Conservation (phyloP, 2,329 filamentous ascomycete species). For the Arachnopeziza araneosa region DNA sequence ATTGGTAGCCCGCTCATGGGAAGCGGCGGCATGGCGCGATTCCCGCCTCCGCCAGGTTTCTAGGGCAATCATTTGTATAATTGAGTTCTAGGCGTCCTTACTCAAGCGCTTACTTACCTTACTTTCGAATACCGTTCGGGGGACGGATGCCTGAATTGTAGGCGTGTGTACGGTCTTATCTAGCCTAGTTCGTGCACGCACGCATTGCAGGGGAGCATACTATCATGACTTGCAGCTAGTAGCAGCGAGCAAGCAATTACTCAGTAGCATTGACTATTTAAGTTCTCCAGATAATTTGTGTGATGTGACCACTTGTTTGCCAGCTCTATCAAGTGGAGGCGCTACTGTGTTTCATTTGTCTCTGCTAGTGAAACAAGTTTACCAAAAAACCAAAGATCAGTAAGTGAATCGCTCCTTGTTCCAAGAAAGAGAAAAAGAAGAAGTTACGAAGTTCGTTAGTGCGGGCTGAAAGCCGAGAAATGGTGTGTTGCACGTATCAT, state of each 20-base stretch:
- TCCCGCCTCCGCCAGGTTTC: constrained; percentile 25
- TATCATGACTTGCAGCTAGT: not conserved
- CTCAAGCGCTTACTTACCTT: constrained; percentile 1
- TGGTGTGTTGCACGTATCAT: too few relatives aligned
- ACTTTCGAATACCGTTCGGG: not conserved
- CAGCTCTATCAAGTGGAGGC: too few relatives aligned
- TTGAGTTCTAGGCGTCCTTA: constrained; percentile 13
- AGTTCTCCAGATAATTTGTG: too few relatives aligned
- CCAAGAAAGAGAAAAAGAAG: too few relatives aligned
- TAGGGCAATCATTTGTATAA: constrained; percentile 17
- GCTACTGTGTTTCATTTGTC: too few relatives aligned
- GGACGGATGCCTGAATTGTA: not conserved
- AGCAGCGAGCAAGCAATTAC: not conserved
- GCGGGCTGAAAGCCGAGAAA: too few relatives aligned
- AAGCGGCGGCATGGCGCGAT: constrained; percentile 22
- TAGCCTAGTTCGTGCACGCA: not conserved
- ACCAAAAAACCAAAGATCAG: too few relatives aligned
- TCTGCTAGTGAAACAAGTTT: too few relatives aligned
- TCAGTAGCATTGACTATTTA: not conserved
- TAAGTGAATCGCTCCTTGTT: too few relatives aligned
- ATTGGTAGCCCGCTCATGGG: constrained; percentile 61
- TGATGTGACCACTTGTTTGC: too few relatives aligned
- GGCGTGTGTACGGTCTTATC: not conserved
- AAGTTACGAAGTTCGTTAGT: too few relatives aligned
- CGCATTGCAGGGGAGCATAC: not conserved